Percentiles rank a stretch among this genome's conserved stretches.
These are phyloP conservation scores for Cercospora janseana DNA, from an alignment of 2,329 filamentous ascomycete genomes.

Conservation along the genomic window DNA sequence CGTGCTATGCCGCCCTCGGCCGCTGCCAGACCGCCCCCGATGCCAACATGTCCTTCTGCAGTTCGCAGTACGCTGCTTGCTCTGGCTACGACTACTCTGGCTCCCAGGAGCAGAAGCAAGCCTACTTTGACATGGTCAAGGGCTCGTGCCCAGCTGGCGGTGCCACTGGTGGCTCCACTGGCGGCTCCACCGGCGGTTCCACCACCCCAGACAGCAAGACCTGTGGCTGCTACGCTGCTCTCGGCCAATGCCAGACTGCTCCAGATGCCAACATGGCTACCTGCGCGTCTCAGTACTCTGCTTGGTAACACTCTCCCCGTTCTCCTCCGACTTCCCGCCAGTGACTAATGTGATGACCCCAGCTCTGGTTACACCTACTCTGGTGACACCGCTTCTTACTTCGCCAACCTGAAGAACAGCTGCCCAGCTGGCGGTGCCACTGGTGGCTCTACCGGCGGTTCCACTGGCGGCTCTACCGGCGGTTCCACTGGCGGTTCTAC, in stretches of 20 bases:
- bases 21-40: slow-evolving; percentile 7
- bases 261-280: not conserved
- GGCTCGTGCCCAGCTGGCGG: not conserved
- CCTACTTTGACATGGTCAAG: not conserved
- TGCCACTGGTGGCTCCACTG: too few relatives aligned
- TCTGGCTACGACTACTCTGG: not conserved
- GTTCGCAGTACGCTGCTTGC: slow-evolving; percentile 4
- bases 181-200: too few relatives aligned
- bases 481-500: too few relatives aligned
- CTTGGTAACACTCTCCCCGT: too few relatives aligned
- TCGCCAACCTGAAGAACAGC: not conserved
- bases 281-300: not conserved
- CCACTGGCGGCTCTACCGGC: too few relatives aligned
- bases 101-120: not conserved
- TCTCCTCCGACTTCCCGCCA: too few relatives aligned
- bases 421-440: not conserved
- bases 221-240: not conserved
- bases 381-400: slow-evolving; percentile 1
- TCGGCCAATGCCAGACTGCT: not conserved
- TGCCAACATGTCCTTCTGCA: slow-evolving; percentile 14
- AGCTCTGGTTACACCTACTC: slow-evolving; percentile 1
- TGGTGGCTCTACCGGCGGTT: not conserved
- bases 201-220: not conserved
- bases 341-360: not conserved
- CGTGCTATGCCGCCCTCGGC: not conserved